phyloP scores from a whole-genome alignment of 2,329 filamentous ascomycete genomes.

The Botrytis paeoniae region DNA sequence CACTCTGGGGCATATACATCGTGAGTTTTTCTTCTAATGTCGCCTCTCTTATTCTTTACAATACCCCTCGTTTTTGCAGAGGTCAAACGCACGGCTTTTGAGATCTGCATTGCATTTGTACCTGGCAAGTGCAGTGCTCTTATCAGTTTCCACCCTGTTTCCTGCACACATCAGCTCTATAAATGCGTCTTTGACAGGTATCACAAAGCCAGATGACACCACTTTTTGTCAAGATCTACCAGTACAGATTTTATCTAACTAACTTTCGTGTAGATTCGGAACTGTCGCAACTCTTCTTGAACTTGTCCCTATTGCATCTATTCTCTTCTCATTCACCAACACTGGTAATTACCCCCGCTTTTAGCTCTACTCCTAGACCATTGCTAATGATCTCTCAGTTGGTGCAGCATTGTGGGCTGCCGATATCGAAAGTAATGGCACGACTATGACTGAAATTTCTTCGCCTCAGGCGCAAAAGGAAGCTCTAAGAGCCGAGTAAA shows the following conservation, averaged over 20 bases:
- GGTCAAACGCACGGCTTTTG: not conserved
- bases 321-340: constrained; percentile 88
- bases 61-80: not conserved
- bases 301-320: constrained; percentile 76
- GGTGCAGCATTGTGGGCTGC: constrained; percentile 94
- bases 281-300: constrained; percentile 75
- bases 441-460: constrained; percentile 34
- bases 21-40: constrained; percentile 47
- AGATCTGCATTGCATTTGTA: constrained; percentile 10
- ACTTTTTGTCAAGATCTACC: not conserved
- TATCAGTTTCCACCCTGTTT: not conserved
- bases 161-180: not conserved
- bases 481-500: constrained; percentile 27
- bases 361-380: not conserved
- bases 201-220: not conserved
- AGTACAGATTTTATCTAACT: not conserved
- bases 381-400: constrained; percentile 47
- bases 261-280: constrained; percentile 60
- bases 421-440: constrained; percentile 60
- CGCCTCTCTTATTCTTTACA: not conserved
- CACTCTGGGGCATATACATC: constrained; percentile 76
- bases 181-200: constrained; percentile 17
- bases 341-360: constrained; percentile 49
- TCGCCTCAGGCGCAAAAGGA: constrained; percentile 22
- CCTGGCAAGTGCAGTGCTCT: not conserved